These are phyloP conservation scores for Cladorrhinum sp. DNA, from an alignment of 2,329 filamentous ascomycete species.

Conservation along the genomic window DNA sequence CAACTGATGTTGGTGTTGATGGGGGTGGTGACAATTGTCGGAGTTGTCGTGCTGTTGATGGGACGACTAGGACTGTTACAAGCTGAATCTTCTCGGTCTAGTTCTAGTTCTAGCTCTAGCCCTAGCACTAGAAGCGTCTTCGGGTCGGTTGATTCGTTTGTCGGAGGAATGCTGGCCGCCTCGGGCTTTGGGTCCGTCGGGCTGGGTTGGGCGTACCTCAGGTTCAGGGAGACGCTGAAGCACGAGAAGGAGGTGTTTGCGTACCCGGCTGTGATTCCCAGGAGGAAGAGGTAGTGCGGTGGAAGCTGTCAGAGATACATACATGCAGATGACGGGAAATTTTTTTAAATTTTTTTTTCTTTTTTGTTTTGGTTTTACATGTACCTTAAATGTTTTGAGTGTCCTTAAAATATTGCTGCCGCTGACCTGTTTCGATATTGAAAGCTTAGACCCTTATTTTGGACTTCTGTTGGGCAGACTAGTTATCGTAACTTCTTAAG, in stretches of 20 bases:
- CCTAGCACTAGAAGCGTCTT: background rate
- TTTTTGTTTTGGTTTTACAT: too few relatives aligned
- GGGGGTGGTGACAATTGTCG: background rate
- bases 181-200: background rate
- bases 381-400: too few relatives aligned
- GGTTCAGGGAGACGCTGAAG: background rate
- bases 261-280: background rate
- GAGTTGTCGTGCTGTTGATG: background rate
- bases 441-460: too few relatives aligned
- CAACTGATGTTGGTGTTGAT: background rate
- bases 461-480: too few relatives aligned
- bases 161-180: background rate
- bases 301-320: too few relatives aligned
- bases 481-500: too few relatives aligned
- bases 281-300: slow-evolving; percentile 2
- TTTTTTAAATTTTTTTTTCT: too few relatives aligned
- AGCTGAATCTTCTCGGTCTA: too few relatives aligned
- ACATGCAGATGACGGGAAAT: too few relatives aligned
- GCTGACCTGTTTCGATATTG: too few relatives aligned
- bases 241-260: slow-evolving; percentile 1
- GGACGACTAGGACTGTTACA: background rate
- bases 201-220: background rate
- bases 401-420: too few relatives aligned
- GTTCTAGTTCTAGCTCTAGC: too few relatives aligned
- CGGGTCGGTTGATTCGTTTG: background rate